Percentiles rank a stretch among this genome's conserved stretches.
Evolutionary conservation across 2,329 filamentous ascomycete species (phyloP).

Genomic region (Cryphonectria radicalis): DNA sequence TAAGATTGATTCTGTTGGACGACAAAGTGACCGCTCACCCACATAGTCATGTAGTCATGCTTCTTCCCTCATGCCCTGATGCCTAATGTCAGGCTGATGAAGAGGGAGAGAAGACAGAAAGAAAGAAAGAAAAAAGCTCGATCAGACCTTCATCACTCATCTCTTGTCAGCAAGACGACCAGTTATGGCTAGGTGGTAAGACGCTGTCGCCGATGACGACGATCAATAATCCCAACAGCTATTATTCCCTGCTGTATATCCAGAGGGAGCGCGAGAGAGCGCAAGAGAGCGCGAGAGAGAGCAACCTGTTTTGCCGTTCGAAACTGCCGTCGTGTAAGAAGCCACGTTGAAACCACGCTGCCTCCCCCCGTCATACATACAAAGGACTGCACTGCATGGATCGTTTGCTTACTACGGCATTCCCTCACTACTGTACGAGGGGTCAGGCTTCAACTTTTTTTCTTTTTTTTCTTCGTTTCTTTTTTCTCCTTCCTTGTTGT

Average conservation of each 20-base stretch:
- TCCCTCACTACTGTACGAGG: no score
- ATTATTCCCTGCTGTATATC: not conserved
- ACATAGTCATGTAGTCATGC: not conserved
- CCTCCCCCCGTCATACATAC: no score
- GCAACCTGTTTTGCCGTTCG: not conserved
- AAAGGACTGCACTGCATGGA: no score
- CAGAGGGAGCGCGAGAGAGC: no score
- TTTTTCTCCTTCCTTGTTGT: no score
- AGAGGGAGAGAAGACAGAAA: not conserved
- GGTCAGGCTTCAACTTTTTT: no score
- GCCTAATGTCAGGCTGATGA: not conserved
- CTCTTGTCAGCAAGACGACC: conserved; percentile 4
- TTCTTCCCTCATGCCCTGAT: not conserved
- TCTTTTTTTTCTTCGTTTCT: no score
- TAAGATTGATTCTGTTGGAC: not conserved
- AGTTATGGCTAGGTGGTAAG: not conserved
- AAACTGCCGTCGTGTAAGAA: not conserved
- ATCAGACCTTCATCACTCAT: not conserved
- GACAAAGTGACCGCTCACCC: no score
- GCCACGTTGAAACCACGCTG: no score
- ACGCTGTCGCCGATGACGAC: not conserved
- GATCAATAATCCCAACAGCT: not conserved
- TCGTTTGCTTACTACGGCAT: no score
- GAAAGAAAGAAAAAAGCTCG: not conserved
- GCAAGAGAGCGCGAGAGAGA: no score